These are phyloP conservation scores for Xylaria nigripes DNA, from an alignment of 495 filamentous ascomycete genomes.

Conservation along the genomic window DNA sequence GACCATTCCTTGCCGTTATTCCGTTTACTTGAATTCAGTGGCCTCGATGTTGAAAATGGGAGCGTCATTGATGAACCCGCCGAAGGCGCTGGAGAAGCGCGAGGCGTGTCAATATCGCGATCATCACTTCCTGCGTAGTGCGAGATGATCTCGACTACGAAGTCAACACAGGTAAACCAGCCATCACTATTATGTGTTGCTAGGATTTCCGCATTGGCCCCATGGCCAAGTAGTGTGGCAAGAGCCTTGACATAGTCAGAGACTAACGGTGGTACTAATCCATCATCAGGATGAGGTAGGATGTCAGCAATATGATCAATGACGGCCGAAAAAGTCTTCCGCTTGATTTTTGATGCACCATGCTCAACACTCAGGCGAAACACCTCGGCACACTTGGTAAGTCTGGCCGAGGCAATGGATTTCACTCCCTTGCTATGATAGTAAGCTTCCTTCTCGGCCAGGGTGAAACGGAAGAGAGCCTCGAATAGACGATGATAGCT, in stretches of 20 bases:
- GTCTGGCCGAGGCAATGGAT: conserved; percentile 44
- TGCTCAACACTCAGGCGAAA: conserved; percentile 62
- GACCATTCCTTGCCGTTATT: conserved; percentile 11
- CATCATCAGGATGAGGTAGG: conserved; percentile 52
- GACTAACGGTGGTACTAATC: conserved; percentile 62
- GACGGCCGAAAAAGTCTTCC: conserved; percentile 67
- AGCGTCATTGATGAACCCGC: conserved; percentile 18
- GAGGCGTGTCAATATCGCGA: conserved; percentile 22
- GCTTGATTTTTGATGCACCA: conserved; percentile 57
- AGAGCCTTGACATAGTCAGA: conserved; percentile 74
- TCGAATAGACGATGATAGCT: conserved; percentile 76
- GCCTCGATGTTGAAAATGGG: conserved; percentile 24
- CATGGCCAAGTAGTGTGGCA: conserved; percentile 56
- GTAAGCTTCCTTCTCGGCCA: conserved; percentile 58
- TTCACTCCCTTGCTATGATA: conserved; percentile 46
- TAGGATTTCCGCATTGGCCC: conserved; percentile 72
- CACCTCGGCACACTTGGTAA: conserved; percentile 63
- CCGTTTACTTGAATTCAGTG: conserved; percentile 13
- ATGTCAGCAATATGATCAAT: conserved; percentile 75
- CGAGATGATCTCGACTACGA: conserved; percentile 51
- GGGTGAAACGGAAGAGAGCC: conserved; percentile 61
- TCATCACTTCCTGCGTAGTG: conserved; percentile 35
- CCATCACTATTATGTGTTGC: conserved; percentile 39
- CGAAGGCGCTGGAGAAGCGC: conserved; percentile 37
- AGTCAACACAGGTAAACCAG: conserved; percentile 62